A percentile compares a stretch with the other conserved stretches of the same genome.
phyloP scores from a whole-genome alignment of 1,284 basidiomycete genomes.

The Exobasidium cylindrosporum region DNA sequence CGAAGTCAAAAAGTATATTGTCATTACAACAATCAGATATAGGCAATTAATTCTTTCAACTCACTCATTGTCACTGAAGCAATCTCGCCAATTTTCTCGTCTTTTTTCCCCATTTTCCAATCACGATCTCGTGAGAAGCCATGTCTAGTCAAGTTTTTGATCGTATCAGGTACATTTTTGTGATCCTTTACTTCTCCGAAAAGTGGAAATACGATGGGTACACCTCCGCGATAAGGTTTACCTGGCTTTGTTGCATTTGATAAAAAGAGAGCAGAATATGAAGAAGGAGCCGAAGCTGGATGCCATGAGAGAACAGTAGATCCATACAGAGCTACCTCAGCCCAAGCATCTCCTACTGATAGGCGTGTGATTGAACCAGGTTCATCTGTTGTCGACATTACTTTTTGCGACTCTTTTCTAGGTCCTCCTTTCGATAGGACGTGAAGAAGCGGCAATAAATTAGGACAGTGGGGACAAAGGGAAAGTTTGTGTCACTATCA shows the following conservation, averaged over 20 bases:
- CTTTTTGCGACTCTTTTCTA: not conserved
- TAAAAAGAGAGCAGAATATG: slow-evolving; percentile 1
- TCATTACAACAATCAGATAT: too few species aligned
- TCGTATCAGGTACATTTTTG: slow-evolving; percentile 22
- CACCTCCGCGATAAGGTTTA: slow-evolving; percentile 30
- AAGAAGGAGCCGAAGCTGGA: not conserved
- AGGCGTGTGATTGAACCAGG: not conserved
- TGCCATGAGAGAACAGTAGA: slow-evolving; percentile 45
- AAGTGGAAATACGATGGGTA: slow-evolving; percentile 47
- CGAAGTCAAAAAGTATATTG: too few species aligned
- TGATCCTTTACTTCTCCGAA: slow-evolving; percentile 39
- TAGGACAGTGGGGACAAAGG: too few species aligned
- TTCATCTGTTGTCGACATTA: not conserved
- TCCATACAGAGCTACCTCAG: slow-evolving; percentile 37
- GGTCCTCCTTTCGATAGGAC: too few species aligned
- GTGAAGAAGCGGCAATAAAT: too few species aligned
- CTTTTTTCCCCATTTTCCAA: slow-evolving; percentile 28
- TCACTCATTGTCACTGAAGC: slow-evolving; percentile 26
- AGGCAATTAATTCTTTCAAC: too few species aligned
- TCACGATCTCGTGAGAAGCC: slow-evolving; percentile 37
- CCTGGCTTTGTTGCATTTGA: slow-evolving; percentile 18
- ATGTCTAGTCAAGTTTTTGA: slow-evolving; percentile 35
- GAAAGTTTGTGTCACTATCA: too few species aligned
- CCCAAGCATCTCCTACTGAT: slow-evolving; percentile 10
- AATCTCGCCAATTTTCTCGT: slow-evolving; percentile 22